These are phyloP conservation scores for Starmera caribaea DNA, from an alignment of 805 yeast species.

Conservation along the genomic window DNA sequence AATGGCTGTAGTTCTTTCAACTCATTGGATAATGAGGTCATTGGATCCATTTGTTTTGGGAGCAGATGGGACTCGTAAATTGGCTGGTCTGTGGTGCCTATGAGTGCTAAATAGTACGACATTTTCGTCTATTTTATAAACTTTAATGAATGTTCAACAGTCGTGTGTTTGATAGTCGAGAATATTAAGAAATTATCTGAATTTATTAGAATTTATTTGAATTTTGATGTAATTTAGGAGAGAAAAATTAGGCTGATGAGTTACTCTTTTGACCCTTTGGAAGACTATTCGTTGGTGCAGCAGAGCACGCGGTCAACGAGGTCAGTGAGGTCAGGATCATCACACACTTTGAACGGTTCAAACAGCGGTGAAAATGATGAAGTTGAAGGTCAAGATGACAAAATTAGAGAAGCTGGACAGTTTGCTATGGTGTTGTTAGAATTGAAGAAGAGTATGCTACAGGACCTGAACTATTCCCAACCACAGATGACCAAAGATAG, in stretches of 20 bases:
- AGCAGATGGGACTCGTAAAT: slow-evolving; percentile 78
- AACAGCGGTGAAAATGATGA: slow-evolving; percentile 1
- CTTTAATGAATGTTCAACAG: too few species aligned
- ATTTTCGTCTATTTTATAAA: slow-evolving; percentile 21
- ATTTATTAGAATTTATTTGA: too few species aligned
- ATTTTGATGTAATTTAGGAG: too few species aligned
- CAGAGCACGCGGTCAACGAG: too few species aligned
- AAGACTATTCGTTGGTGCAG: background rate
- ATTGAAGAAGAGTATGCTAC: slow-evolving; percentile 30
- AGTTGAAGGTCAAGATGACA: slow-evolving; percentile 7
- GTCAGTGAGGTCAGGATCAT: background rate
- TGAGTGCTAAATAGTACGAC: slow-evolving; percentile 83
- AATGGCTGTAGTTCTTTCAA: slow-evolving; percentile 80
- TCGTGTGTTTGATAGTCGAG: too few species aligned
- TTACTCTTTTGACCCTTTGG: background rate
- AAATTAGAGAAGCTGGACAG: slow-evolving; percentile 24
- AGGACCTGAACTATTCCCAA: slow-evolving; percentile 23
- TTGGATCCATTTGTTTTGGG: slow-evolving; percentile 58
- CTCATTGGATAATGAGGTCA: slow-evolving; percentile 46
- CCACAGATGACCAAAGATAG: slow-evolving; percentile 21
- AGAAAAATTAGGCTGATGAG: too few species aligned
- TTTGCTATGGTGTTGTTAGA: slow-evolving; percentile 31
- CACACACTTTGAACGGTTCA: background rate
- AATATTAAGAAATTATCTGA: too few species aligned
- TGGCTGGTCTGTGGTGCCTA: slow-evolving; percentile 82